Evolutionary conservation across 768 basidiomycete species (phyloP).

Genomic region (Coprinellus aureogranulatus): DNA sequence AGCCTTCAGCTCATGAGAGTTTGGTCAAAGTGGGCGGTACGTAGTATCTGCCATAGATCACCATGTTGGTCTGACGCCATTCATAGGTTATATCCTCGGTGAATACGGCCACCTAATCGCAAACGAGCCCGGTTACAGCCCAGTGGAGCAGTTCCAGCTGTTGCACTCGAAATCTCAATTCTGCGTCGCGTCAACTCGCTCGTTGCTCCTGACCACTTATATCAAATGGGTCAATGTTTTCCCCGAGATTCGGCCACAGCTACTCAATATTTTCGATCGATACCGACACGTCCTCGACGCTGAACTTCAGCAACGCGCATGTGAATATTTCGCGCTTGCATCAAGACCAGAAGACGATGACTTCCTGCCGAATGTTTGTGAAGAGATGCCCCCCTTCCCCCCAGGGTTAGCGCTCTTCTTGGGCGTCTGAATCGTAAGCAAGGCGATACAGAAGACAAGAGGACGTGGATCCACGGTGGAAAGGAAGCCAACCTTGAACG

Average conservation of each 20-base stretch:
- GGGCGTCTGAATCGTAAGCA: conserved; percentile 86
- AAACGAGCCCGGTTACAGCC: conserved; percentile 90
- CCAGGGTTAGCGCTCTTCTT: conserved; percentile 86
- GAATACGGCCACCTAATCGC: conserved; percentile 98
- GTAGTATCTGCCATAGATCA: conserved; percentile 15
- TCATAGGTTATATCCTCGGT: conserved; percentile 86
- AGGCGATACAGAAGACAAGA: conserved; percentile 90
- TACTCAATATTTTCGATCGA: conserved; percentile 92
- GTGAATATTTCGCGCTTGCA: conserved; percentile 92
- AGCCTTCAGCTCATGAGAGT: conserved; percentile 86
- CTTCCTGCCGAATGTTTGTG: conserved; percentile 89
- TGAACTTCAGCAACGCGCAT: conserved; percentile 96
- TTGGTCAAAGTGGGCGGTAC: conserved; percentile 93
- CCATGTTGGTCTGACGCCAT: neutral
- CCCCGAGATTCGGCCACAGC: conserved; percentile 94
- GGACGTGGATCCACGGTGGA: conserved; percentile 95
- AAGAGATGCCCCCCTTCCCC: conserved; percentile 99
- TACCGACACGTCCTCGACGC: conserved; percentile 97
- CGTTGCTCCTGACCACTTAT: conserved; percentile 92
- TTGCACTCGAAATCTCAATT: conserved; percentile 94
- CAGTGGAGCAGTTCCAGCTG: conserved; percentile 89
- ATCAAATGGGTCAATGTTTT: conserved; percentile 99
- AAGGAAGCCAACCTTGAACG: conserved; percentile 86
- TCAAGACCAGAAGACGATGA: conserved; percentile 86
- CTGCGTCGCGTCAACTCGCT: conserved; percentile 87